phyloP scores from a whole-genome alignment of 495 filamentous ascomycete species.

The Daldinia concentrica region DNA sequence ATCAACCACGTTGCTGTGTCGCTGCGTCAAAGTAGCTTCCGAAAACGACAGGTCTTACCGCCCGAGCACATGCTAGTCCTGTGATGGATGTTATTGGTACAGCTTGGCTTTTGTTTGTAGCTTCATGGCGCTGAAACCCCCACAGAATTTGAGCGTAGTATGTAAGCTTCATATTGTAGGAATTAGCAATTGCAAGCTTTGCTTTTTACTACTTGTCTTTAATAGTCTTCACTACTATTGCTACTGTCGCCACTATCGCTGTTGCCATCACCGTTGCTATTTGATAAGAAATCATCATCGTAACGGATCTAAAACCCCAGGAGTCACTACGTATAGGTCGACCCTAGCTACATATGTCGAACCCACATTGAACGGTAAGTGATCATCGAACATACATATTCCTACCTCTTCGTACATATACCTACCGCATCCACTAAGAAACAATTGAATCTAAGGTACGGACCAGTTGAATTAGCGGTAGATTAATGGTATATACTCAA shows the following conservation, averaged over 20 bases:
- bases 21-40: conserved; percentile 15
- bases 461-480: too few relatives aligned
- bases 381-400: conserved; percentile 19
- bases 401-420: conserved; percentile 12
- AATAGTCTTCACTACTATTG: background rate
- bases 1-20: conserved; percentile 25
- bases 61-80: conserved; percentile 19
- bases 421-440: too few relatives aligned
- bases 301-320: conserved; percentile 2
- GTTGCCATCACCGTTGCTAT: background rate
- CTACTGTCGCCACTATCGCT: background rate
- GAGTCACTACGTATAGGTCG: background rate
- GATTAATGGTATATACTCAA: too few relatives aligned
- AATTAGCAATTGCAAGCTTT: too few relatives aligned
- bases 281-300: background rate
- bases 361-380: conserved; percentile 17
- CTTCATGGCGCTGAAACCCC: conserved; percentile 29
- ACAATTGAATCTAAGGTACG: too few relatives aligned
- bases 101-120: conserved; percentile 26
- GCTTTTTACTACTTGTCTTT: too few relatives aligned
- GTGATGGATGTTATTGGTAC: conserved; percentile 34
- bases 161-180: conserved; percentile 9
- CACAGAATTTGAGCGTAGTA: background rate
- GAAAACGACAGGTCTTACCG: conserved; percentile 36
- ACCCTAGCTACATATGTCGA: conserved; percentile 9